phyloP scores from a whole-genome alignment of 2,329 filamentous ascomycete species.

The Phyllosticta paracitricarpa region DNA sequence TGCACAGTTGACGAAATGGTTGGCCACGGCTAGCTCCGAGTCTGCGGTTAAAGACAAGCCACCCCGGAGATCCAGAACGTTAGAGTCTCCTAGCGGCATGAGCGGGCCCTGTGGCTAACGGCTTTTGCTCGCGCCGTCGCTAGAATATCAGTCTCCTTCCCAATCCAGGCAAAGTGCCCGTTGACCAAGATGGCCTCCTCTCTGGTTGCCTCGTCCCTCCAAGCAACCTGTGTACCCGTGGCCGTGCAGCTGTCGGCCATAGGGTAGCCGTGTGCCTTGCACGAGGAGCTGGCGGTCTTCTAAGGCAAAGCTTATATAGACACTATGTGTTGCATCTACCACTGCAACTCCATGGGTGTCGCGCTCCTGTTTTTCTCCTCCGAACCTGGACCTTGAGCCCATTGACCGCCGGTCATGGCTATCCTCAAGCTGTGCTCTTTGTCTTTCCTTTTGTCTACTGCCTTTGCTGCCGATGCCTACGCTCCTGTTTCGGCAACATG shows the following conservation, averaged over 20 bases:
- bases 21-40: background rate
- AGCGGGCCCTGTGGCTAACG: background rate
- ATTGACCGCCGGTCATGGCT: background rate
- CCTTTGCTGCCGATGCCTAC: slow-evolving; percentile 18
- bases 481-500: slow-evolving; percentile 29
- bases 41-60: background rate
- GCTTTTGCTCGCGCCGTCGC: background rate
- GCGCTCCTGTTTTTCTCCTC: background rate
- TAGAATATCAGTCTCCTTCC: background rate
- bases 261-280: background rate
- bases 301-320: background rate
- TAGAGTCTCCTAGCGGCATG: background rate
- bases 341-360: background rate
- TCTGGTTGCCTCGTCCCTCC: background rate
- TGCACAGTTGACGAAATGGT: background rate
- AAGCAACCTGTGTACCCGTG: background rate
- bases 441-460: slow-evolving; percentile 1
- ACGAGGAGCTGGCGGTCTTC: background rate
- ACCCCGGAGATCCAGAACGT: background rate
- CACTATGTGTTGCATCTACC: background rate
- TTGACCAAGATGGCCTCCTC: background rate
- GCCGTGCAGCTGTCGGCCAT: background rate
- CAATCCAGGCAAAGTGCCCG: background rate
- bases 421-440: background rate
- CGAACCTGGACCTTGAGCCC: background rate